These are phyloP conservation scores for Leishmania braziliensis DNA, from an alignment of 208 protist species.

Conservation along the genomic window DNA sequence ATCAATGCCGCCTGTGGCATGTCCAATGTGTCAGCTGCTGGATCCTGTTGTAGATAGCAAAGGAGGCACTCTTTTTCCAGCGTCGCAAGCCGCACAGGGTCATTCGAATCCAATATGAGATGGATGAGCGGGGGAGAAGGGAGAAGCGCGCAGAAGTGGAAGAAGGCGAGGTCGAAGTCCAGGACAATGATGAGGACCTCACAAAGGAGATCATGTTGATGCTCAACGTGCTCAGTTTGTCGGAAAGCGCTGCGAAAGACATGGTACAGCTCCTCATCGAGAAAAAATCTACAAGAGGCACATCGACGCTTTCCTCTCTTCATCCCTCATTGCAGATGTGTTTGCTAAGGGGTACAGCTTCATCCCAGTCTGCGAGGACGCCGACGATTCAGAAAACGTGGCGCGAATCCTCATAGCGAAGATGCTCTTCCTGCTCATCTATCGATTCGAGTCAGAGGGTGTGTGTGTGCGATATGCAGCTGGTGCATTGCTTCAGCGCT, in stretches of 20 bases:
- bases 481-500: conserved; percentile 42
- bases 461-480: conserved; percentile 54
- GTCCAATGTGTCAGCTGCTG: conserved; percentile 67
- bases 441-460: conserved; percentile 39
- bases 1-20: conserved; percentile 56
- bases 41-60: conserved; percentile 67
- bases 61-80: conserved; percentile 62
- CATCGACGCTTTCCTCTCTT: conserved; percentile 43
- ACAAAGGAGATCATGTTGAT: conserved; percentile 65
- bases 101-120: conserved; percentile 62
- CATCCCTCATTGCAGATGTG: conserved; percentile 43
- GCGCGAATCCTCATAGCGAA: conserved; percentile 60
- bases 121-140: conserved; percentile 28
- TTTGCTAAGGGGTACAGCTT: conserved; percentile 59
- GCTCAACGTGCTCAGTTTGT: conserved; percentile 70
- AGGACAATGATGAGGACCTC: conserved; percentile 49
- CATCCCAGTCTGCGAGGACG: conserved; percentile 60
- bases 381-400: conserved; percentile 43
- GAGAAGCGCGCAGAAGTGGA: conserved; percentile 21
- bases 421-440: conserved; percentile 57
- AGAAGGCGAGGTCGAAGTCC: conserved; percentile 20
- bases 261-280: conserved; percentile 48
- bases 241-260: conserved; percentile 53
- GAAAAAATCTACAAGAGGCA: conserved; percentile 50
- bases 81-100: conserved; percentile 61